Evolutionary conservation across 1,284 basidiomycete species (phyloP).

Genomic region (Austropuccinia psidii): DNA sequence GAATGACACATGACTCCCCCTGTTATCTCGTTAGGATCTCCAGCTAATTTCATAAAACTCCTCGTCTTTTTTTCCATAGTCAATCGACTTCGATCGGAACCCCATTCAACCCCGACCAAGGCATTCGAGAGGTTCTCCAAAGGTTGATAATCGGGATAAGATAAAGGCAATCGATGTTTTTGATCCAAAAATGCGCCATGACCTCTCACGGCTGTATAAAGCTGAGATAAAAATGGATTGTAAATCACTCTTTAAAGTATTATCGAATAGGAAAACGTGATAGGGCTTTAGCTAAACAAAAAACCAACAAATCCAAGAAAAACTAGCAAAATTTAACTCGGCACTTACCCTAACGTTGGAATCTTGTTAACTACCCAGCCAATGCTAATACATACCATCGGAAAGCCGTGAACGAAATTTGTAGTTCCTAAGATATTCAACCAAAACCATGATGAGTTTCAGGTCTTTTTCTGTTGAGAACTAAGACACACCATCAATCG

Average conservation of each 20-base stretch:
- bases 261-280: background rate
- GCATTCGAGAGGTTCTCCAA: constrained; percentile 69
- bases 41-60: constrained; percentile 69
- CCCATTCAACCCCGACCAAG: constrained; percentile 83
- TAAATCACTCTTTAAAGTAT: constrained; percentile 60
- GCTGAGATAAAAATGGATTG: constrained; percentile 81
- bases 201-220: constrained; percentile 71
- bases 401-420: constrained; percentile 88
- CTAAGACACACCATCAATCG: constrained; percentile 27
- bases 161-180: constrained; percentile 57
- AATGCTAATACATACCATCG: constrained; percentile 80
- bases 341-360: constrained; percentile 60
- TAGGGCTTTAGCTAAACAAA: background rate
- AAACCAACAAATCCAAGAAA: too few relatives aligned
- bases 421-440: constrained; percentile 71
- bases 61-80: constrained; percentile 61
- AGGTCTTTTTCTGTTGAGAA: background rate
- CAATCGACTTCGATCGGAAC: constrained; percentile 63
- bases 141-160: constrained; percentile 61
- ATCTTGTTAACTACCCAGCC: constrained; percentile 73
- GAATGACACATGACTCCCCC: constrained; percentile 83
- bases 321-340: background rate
- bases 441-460: constrained; percentile 25
- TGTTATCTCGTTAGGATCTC: constrained; percentile 58
- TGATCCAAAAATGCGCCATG: constrained; percentile 68